Evolutionary conservation across 345 rosid species (phyloP), one percentile per base, ranked within the genome.

Genomic region (Eucalyptus erythrocorys): DNA sequence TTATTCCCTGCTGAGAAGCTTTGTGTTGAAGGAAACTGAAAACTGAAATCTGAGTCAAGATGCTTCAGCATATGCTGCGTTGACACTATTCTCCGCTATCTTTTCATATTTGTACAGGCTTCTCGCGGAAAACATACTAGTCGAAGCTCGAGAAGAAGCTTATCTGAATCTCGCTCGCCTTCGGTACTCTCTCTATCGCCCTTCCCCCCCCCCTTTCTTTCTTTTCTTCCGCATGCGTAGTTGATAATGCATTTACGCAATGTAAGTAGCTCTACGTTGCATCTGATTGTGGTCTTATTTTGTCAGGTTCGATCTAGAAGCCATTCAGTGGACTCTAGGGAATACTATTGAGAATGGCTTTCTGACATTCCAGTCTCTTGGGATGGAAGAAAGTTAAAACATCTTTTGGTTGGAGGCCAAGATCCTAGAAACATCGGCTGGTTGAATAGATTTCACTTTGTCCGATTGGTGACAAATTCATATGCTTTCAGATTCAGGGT

Each of bases 291-390:
- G 47, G 30, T 76, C 84, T 21, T 76, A 22, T 76, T 87, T 89
- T 89, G 88, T 30, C 96, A 95, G 97, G 96, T 92, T 91, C 90
- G 89, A 53, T 93, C 96, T 30, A 89, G 90, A 93, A 92, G 87
- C 68, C 50, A 49, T 6, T 90, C 61, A 59, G 81, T 17, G 24
- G 91, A 87, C 37, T 80, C 61, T 9, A 84, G 64, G 86, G 88
- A 86, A 76, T 6, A 42, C 19, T 79, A 34, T 30, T 85, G 86
- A 84, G 80, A 55, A 82, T 42, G 68, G 15, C 88, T 27, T 84
- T 87, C 24, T 8, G 34, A 32, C 27, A 7, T 50, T 21, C 61
- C 87, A 19, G 48, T 34, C 30, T 11, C 84, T 76, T 21, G 22
- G 47, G 84, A 76, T 21, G 30, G 82, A 43, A 76, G 82, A 11